Conservation (phyloP, 2,329 filamentous ascomycete genomes). For the Apiospora marii region DNA sequence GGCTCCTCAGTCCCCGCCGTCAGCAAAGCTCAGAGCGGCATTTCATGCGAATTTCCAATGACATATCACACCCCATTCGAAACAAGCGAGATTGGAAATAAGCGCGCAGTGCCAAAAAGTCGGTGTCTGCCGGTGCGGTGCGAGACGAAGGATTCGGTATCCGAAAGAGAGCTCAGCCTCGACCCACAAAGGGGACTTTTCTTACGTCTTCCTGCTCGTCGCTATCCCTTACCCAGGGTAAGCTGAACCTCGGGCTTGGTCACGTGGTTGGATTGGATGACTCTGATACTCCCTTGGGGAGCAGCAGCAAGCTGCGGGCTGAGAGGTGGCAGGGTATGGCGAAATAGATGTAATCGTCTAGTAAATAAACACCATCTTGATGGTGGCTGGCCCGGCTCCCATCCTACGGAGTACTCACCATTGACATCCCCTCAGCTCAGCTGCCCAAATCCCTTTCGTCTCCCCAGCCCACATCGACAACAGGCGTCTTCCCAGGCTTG, state of each 20-base stretch:
- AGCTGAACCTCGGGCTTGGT: neutral
- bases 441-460: neutral
- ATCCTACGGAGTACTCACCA: neutral
- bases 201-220: neutral
- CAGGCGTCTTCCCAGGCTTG: neutral
- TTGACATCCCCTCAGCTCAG: neutral
- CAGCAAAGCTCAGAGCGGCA: neutral
- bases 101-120: neutral
- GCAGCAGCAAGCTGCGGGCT: neutral
- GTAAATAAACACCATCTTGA: neutral
- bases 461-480: neutral
- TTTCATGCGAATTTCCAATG: neutral
- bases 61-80: neutral
- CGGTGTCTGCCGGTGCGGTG: neutral
- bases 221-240: neutral
- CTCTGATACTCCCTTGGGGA: neutral
- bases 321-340: neutral
- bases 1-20: neutral
- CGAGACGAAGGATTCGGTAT: neutral
- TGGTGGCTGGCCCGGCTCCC: neutral
- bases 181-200: neutral
- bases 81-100: slow-evolving; percentile 15
- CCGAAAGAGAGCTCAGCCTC: neutral
- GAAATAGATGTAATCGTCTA: neutral
- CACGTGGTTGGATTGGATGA: neutral